Conservation (phyloP, 305 asterid genomes). For the Rubia tinctorum region DNA sequence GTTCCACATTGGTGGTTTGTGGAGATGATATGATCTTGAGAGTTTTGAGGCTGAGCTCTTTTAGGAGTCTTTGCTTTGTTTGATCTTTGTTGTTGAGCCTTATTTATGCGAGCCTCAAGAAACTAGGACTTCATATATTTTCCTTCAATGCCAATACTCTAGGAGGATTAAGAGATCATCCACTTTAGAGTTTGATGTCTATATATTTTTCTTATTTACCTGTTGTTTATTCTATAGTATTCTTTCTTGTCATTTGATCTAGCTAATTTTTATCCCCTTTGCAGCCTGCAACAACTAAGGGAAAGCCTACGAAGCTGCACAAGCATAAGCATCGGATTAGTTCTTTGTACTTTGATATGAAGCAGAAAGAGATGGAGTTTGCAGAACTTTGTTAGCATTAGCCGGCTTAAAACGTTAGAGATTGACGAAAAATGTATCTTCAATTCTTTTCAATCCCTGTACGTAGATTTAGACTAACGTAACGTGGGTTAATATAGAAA, state of each 20-base stretch:
- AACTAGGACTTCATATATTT: not conserved
- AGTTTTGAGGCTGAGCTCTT: not conserved
- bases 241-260: too few species aligned
- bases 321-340: slow-evolving; percentile 95
- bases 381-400: too few species aligned
- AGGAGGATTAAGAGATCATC: too few species aligned
- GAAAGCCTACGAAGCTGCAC: slow-evolving; percentile 85
- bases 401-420: too few species aligned
- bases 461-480: too few species aligned
- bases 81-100: not conserved
- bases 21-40: not conserved
- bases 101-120: not conserved
- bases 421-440: too few species aligned
- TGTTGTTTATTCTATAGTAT: too few species aligned
- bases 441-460: too few species aligned
- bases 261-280: slow-evolving; percentile 19
- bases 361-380: slow-evolving; percentile 76
- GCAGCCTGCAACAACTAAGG: slow-evolving; percentile 81
- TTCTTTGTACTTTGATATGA: slow-evolving; percentile 69
- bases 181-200: too few species aligned
- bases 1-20: not conserved
- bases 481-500: too few species aligned
- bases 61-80: not conserved
- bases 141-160: too few species aligned
- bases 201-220: too few species aligned